Evolutionary conservation across 192 early-diverging fungal species (phyloP).

Genomic region (Coemansia sp.): DNA sequence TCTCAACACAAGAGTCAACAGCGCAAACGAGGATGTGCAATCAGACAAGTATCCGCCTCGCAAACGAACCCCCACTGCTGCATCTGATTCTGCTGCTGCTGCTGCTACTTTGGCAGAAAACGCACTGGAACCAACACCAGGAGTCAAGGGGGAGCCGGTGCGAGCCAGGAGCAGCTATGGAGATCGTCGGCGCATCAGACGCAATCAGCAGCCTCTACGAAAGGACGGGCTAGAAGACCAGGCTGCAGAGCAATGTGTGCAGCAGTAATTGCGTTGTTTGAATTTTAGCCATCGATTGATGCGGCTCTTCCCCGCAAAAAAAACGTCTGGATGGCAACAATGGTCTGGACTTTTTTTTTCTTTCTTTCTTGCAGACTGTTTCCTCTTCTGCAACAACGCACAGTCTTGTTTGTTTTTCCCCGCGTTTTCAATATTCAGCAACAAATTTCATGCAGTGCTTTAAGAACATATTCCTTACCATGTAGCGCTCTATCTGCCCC

Average conservation of each 20-base stretch:
- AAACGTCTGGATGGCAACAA: no score
- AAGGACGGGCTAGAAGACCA: conserved; percentile 40
- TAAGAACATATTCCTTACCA: no score
- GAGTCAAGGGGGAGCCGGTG: conserved; percentile 17
- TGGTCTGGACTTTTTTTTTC: no score
- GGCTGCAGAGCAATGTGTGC: conserved; percentile 49
- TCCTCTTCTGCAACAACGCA: no score
- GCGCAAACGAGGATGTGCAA: background rate
- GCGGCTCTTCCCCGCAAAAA: no score
- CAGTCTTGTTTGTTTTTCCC: no score
- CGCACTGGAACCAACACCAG: conserved; percentile 4
- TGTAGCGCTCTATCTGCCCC: no score
- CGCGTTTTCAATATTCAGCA: no score
- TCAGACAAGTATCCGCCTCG: conserved; percentile 26
- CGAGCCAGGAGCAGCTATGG: conserved; percentile 45
- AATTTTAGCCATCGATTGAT: background rate
- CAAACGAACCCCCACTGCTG: conserved; percentile 25
- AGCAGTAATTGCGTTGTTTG: conserved; percentile 27
- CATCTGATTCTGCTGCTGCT: conserved; percentile 3
- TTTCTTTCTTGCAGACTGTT: no score
- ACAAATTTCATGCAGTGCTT: no score
- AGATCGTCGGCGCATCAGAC: conserved; percentile 44
- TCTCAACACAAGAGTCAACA: conserved; percentile 30
- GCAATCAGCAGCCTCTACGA: conserved; percentile 38
- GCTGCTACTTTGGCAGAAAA: conserved; percentile 1